Evolutionary conservation across 2,329 filamentous ascomycete species (phyloP), one percentile per base, ranked within the genome.

Genomic region (Penicillium oxalicum): DNA sequence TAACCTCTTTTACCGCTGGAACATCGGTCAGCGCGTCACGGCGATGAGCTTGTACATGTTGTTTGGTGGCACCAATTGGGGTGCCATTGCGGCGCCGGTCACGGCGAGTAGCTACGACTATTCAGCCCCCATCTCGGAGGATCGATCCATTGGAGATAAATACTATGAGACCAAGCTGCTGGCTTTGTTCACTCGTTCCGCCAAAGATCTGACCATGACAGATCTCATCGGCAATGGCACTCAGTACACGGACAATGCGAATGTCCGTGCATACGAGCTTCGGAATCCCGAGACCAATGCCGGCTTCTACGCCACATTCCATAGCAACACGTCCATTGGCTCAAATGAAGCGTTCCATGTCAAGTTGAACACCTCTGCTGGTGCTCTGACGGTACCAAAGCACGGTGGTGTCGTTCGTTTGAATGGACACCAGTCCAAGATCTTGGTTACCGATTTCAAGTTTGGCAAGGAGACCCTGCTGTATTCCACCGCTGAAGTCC

Each of bases 31-130:
- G 56, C 71, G 78, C 0, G 74, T 83, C 3, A 81, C 79, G 0
- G 79, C 78, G 0, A 74, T 83, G 47, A 82, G 75, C 28, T 63
- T 85, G 2, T 85, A 85, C 60, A 84, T 85, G 80, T 66, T 82
- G 44, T 85, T 77, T 45, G 82, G 82, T 4, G 82, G 82, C 2
- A 84, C 82, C 0, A 83, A 79, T 52, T 84, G 80, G 80, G 81
- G 81, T 4, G 76, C 76, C 41, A 67, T 82, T 28, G 77, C 79
- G 9, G 74, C 75, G 4, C 79, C 81, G 0, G 75, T 79, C 1
- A 79, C 80, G 28, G 79, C 75, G 1, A 79, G 77, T 3, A 82
- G 78, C 29, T 84, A 84, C 54, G 82, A 84, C 60, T 84, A 84
- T 60, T 80, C 77, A 4, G 77, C 79, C 4, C 80, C 81, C 0